Conservation (phyloP, 306 rosid genomes). For the Inga oerstediana region DNA sequence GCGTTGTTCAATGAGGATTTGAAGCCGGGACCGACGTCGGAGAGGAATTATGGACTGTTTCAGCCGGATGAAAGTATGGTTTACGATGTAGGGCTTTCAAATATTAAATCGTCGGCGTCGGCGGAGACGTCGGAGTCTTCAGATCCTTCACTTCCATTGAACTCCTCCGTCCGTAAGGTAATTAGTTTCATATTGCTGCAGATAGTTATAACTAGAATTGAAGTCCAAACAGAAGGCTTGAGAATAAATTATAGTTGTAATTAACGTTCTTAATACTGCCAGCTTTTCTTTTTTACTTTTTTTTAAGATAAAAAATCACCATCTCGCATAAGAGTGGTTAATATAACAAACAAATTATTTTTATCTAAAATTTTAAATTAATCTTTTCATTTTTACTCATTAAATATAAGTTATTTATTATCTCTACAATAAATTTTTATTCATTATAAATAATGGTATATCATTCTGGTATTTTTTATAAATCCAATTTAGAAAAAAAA, state of each 20-base stretch:
- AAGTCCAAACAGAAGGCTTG: neutral
- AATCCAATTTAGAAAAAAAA: too few relatives aligned
- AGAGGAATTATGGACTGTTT: slow-evolving; percentile 82
- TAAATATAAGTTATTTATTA: too few relatives aligned
- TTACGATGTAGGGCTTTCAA: slow-evolving; percentile 72
- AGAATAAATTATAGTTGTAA: neutral
- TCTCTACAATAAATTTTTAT: too few relatives aligned
- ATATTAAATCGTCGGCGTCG: slow-evolving; percentile 31
- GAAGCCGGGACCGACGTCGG: slow-evolving; percentile 89
- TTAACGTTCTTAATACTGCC: too few relatives aligned
- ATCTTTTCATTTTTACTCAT: too few relatives aligned
- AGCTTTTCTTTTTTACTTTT: too few relatives aligned
- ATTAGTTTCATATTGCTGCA: neutral
- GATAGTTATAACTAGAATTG: neutral
- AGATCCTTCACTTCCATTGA: slow-evolving; percentile 55
- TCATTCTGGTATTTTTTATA: too few relatives aligned
- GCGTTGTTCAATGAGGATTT: slow-evolving; percentile 87
- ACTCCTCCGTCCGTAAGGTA: slow-evolving; percentile 87
- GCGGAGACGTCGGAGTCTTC: neutral
- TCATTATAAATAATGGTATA: too few relatives aligned
- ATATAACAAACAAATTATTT: too few relatives aligned
- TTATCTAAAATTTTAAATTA: too few relatives aligned
- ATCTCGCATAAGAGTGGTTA: too few relatives aligned
- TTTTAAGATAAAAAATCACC: too few relatives aligned
- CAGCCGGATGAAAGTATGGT: slow-evolving; percentile 79